Evolutionary conservation across 768 basidiomycete species (phyloP), one percentile per base, ranked within the genome.

Genomic region (Lentinula edodes): DNA sequence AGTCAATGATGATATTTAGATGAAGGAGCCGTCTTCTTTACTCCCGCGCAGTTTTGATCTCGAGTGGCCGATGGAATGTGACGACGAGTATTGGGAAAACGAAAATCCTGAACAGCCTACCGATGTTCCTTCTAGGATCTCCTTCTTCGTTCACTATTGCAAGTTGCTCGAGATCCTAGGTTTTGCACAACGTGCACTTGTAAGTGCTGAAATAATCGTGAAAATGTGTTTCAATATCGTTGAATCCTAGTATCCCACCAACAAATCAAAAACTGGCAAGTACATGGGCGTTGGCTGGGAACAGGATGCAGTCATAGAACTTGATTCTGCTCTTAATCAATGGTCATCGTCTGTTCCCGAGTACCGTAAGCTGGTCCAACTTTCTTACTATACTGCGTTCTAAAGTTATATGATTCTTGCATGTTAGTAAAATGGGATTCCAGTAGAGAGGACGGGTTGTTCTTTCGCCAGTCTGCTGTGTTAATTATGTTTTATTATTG

Each of bases 161-260:
- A 85, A 82, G 64, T 76, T 91, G 0, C 75, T 74, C n/a, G 83
- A 85, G 57, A 85, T 93, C 52, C 75, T 86, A 32, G 84, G 81
- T 0, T 86, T 83, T 65, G 79, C 83, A 0, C 71, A 86, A 54
- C 75, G 86, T 52, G 89, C 89, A 0, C 78, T 93, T 12, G 83
- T 83, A 64, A 35, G 80, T 70, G 12, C 20, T 52, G 5, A 43
- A 28, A 28, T 28, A 3, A 28, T 28, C 3, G 28, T 28, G 3
- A 28, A 28, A 28, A 2, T 28, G 28, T 28, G 28, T 28, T 28
- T 28, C 28, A 3, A 28, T 28, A 28, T 66, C 67, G 72, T 75
- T 8, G 75, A 76, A 61, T 57, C 53, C 56, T 54, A 61, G 56
- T 61, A 48, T 54, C n/a, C 61, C 39, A 65, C 74, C 1, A 39